Base-by-base conservation (phyloP, 2,329 filamentous ascomycete genomes). In the Lasiodiplodia hormozganensis region DNA sequence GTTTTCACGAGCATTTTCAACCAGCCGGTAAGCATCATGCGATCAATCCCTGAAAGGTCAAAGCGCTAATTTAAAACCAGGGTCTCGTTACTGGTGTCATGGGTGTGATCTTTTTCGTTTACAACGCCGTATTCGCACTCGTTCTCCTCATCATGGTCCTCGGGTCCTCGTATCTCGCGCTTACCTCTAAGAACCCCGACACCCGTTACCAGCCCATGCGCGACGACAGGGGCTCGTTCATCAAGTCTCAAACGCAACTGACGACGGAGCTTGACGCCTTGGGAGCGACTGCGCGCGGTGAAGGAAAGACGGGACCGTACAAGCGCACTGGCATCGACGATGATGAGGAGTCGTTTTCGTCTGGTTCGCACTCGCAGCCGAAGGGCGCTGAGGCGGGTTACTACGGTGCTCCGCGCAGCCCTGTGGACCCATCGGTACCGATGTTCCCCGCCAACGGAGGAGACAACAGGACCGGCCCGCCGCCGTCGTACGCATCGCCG, bases 151-250 rank as follows among this genome's bases (percentile, higher is more conserved):
- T 97, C 75, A 89, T 97, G 82, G 89, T 97, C 62, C 85, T 95
- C 65, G 86, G 93, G 73, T 89, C 91, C 10, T 93, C 92, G 4
- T 82, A 85, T 81, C 93, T 95, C 72, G 92, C 93, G 57, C 89
- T 97, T 76, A 88, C 93, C 78, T 92, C 93, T 70, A 96, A 96
- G 87, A 96, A 97, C 82, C 95, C 95, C 25, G 95, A 98, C 78
- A 93, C 92, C 52, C 90, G 94, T 70, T 98, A 98, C 82, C 93
- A 97, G 81, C 94, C 93, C 75, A 97, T 98, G 94, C 91, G 92
- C 67, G 95, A 98, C 76, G 95, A 98, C 80, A 91, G 95, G 74
- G 93, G 93, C 64, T 97, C 94, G 11, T 97, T 98, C 83, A 97
- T 97, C 89, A 97, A 97, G 85, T 97, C 94, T 16, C 92, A 96